A percentile compares a stretch with the other conserved stretches of the same genome.
Conservation (phyloP, 805 yeast species). For the Cyberlindnera meyerae region DNA sequence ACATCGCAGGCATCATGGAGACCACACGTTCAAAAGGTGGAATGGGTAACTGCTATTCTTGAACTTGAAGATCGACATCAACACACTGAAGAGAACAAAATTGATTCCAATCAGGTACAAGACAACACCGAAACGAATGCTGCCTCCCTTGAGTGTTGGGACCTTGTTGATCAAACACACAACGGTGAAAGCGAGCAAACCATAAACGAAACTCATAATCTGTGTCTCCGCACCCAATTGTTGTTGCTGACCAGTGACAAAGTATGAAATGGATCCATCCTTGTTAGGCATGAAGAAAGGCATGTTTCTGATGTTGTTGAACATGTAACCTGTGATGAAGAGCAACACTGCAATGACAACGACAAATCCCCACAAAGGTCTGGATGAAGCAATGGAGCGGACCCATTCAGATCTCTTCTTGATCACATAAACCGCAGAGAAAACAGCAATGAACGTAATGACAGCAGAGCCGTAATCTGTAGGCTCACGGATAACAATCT, state of each 20-base stretch:
- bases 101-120: slow-evolving; percentile 39
- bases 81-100: slow-evolving; percentile 55
- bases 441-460: slow-evolving; percentile 25
- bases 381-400: slow-evolving; percentile 39
- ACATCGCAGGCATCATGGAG: no score
- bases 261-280: slow-evolving; percentile 38
- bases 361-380: slow-evolving; percentile 66
- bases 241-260: slow-evolving; percentile 57
- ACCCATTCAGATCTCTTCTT: slow-evolving; percentile 34
- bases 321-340: slow-evolving; percentile 90
- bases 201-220: slow-evolving; percentile 70
- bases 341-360: slow-evolving; percentile 61
- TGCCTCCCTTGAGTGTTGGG: slow-evolving; percentile 42
- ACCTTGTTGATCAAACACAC: slow-evolving; percentile 55
- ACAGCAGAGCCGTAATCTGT: slow-evolving; percentile 33
- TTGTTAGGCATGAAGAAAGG: slow-evolving; percentile 46
- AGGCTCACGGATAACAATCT: slow-evolving; percentile 31
- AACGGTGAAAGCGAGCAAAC: slow-evolving; percentile 54
- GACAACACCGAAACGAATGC: slow-evolving; percentile 46
- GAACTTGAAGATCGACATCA: slow-evolving; percentile 59
- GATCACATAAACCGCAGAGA: slow-evolving; percentile 27
- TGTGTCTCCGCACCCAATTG: slow-evolving; percentile 92
- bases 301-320: slow-evolving; percentile 70
- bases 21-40: slow-evolving; percentile 41
- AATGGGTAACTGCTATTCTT: slow-evolving; percentile 80